These are phyloP conservation scores for Trichoderma koningiopsis DNA, from an alignment of 2,329 filamentous ascomycete genomes.

Conservation along the genomic window DNA sequence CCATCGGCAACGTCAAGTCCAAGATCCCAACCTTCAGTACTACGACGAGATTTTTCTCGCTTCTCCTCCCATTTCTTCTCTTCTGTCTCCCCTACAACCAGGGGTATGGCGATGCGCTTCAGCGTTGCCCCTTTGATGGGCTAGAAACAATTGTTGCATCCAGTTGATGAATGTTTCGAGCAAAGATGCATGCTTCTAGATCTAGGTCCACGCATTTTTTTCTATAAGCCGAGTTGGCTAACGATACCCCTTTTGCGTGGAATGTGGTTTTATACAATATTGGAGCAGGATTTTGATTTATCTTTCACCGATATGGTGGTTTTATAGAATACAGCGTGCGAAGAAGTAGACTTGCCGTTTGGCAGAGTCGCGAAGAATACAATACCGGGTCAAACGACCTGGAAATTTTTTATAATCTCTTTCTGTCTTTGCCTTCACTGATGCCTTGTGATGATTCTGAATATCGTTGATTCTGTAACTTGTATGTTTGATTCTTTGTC, in stretches of 20 bases:
- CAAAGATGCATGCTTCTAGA: not conserved
- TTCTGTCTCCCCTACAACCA: not conserved
- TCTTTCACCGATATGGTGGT: not conserved
- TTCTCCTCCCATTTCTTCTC: conserved; percentile 11
- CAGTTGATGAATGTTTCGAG: not conserved
- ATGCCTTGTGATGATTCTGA: not conserved
- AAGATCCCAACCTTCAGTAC: not conserved
- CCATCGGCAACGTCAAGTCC: conserved; percentile 13
- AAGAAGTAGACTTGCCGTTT: conserved; percentile 4
- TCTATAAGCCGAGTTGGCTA: not conserved
- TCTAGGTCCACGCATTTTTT: not conserved
- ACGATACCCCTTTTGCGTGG: conserved; percentile 20
- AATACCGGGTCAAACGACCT: conserved; percentile 2
- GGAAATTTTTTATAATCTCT: not conserved
- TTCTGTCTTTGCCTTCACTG: not conserved
- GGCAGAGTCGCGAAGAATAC: conserved; percentile 8
- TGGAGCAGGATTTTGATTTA: conserved; percentile 10
- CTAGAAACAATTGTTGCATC: not conserved
- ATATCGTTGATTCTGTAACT: not conserved
- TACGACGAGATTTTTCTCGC: not conserved
- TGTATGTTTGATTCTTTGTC: not conserved
- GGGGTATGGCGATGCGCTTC: not conserved
- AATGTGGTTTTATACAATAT: not conserved
- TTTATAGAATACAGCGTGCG: conserved; percentile 6
- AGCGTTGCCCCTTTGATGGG: not conserved